phyloP scores from a whole-genome alignment of 805 yeast species.

The Limtongia smithiae region DNA sequence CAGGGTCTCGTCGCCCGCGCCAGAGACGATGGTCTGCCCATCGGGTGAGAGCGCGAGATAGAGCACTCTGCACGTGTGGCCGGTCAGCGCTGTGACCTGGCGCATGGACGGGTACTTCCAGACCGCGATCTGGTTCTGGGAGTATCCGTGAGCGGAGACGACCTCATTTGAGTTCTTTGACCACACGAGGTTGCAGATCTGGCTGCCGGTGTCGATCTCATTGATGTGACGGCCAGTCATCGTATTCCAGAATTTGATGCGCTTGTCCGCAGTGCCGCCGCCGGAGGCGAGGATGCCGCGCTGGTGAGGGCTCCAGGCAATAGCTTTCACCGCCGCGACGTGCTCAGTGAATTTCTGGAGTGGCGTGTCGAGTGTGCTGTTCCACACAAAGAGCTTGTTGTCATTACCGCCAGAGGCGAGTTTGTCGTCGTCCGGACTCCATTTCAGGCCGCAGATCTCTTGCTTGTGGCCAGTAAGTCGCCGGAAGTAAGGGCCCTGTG shows the following conservation, averaged over 20 bases:
- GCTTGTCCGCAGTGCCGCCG: slow-evolving; percentile 93
- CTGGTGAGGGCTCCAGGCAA: slow-evolving; percentile 97
- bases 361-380: slow-evolving; percentile 66
- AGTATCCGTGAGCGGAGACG: slow-evolving; percentile 92
- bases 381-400: slow-evolving; percentile 83
- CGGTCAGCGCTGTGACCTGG: slow-evolving; percentile 88
- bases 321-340: slow-evolving; percentile 92
- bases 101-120: slow-evolving; percentile 95
- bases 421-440: slow-evolving; percentile 89
- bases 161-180: slow-evolving; percentile 86
- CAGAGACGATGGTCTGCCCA: slow-evolving; percentile 94
- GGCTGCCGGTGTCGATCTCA: slow-evolving; percentile 93
- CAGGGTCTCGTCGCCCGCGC: slow-evolving; percentile 97
- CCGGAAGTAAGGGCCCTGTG: slow-evolving; percentile 74
- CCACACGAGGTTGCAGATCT: slow-evolving; percentile 93
- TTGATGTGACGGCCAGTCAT: slow-evolving; percentile 66
- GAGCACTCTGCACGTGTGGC: slow-evolving; percentile 88
- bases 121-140: slow-evolving; percentile 81
- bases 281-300: slow-evolving; percentile 91
- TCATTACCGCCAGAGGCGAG: slow-evolving; percentile 96
- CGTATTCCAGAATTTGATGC: slow-evolving; percentile 90
- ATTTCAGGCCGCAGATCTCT: slow-evolving; percentile 92
- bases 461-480: slow-evolving; percentile 75
- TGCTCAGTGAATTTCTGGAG: slow-evolving; percentile 74
- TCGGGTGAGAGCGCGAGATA: slow-evolving; percentile 90